Evolutionary conservation across 192 early-diverging fungal genomes (phyloP).

Genomic region (Entomortierella parvispora): DNA sequence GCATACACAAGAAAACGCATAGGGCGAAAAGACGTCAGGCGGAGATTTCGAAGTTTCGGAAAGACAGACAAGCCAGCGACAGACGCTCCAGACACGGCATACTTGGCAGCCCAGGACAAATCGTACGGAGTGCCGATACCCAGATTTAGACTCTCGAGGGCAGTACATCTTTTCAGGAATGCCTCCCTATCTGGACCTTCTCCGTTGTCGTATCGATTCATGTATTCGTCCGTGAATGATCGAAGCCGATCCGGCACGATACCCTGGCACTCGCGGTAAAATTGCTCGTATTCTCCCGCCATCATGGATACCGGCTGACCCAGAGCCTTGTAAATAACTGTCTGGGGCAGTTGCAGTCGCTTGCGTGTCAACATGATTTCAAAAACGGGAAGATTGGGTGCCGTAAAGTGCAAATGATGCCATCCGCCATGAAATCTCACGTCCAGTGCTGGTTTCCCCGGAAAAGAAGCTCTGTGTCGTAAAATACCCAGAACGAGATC

Average conservation of each 20-base stretch:
- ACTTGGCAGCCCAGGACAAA: constrained; percentile 9
- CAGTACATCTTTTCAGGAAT: constrained; percentile 9
- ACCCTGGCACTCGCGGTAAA: background rate
- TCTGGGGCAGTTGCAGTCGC: background rate
- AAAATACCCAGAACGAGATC: no score
- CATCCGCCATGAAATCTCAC: no score
- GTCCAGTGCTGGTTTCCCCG: no score
- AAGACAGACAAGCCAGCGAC: background rate
- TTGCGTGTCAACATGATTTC: no score
- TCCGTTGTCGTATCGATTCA: background rate
- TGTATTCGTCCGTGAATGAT: background rate
- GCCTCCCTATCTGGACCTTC: constrained; percentile 10
- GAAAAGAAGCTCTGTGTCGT: no score
- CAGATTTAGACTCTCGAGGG: background rate
- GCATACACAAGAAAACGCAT: constrained; percentile 2
- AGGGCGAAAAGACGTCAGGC: background rate
- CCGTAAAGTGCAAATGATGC: no score
- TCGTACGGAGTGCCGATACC: background rate
- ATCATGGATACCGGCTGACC: background rate
- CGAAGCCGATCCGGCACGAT: background rate
- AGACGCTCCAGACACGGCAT: background rate
- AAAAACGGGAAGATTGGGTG: no score
- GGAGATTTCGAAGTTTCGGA: background rate
- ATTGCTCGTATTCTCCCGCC: background rate
- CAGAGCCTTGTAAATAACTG: constrained; percentile 5